Conservation (phyloP, 768 basidiomycete genomes). For the Tulasnella sp. region DNA sequence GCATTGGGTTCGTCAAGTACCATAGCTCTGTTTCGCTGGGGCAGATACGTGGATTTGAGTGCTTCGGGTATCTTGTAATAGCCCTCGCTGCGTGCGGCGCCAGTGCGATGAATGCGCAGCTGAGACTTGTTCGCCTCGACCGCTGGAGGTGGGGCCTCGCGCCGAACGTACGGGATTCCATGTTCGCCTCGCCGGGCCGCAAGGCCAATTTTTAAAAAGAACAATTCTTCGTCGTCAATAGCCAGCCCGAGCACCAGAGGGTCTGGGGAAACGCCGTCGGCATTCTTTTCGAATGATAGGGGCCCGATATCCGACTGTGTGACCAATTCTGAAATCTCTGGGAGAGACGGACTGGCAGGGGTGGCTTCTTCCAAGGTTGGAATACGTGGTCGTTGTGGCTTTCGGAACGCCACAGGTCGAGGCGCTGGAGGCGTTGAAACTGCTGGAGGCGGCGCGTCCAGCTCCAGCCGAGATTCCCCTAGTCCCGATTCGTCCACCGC, state of each 20-base stretch:
- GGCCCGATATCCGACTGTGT: background rate
- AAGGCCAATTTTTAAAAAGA: conserved; percentile 60
- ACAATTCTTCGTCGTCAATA: conserved; percentile 84
- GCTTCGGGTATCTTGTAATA: conserved; percentile 91
- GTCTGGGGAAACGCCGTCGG: background rate
- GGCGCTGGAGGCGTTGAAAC: background rate
- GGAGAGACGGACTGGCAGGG: background rate
- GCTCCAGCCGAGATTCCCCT: background rate
- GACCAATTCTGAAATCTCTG: background rate
- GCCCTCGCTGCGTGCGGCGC: conserved; percentile 88
- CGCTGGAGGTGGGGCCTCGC: conserved; percentile 28
- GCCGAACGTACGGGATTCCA: conserved; percentile 25
- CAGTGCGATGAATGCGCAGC: conserved; percentile 66
- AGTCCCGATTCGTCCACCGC: background rate
- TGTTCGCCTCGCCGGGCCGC: conserved; percentile 30
- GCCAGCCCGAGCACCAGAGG: conserved; percentile 27
- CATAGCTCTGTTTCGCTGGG: conserved; percentile 46
- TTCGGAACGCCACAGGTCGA: background rate
- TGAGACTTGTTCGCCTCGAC: conserved; percentile 29
- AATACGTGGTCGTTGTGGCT: conserved; percentile 7
- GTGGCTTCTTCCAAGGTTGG: conserved; percentile 10
- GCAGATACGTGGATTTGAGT: conserved; percentile 86
- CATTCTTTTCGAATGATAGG: background rate
- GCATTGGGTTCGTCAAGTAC: conserved; percentile 37
- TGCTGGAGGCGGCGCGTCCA: background rate